A percentile compares a stretch with the other conserved stretches of the same genome.
Conservation (phyloP, 257 asterid genomes). For the Fraxinus pennsylvanica region DNA sequence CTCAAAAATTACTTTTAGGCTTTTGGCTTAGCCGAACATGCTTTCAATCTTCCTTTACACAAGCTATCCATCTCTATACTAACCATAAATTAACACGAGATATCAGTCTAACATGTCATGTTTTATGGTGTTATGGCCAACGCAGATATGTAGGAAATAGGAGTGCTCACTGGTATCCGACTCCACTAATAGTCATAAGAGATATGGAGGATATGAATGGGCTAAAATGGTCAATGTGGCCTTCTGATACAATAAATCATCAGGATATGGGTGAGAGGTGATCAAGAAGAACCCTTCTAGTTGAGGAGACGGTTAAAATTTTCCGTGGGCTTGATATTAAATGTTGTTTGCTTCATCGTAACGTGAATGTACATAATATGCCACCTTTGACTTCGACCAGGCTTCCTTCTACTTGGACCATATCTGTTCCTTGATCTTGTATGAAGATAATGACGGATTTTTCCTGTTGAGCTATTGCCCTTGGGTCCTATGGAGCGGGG, state of each 20-base stretch:
- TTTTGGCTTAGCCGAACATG: background rate
- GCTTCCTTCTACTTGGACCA: constrained; percentile 74
- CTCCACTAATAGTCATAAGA: constrained; percentile 17
- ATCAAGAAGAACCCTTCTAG: constrained; percentile 65
- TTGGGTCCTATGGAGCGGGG: background rate
- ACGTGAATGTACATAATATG: constrained; percentile 73
- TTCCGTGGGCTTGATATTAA: constrained; percentile 83
- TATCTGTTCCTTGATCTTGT: constrained; percentile 33
- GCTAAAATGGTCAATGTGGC: constrained; percentile 79
- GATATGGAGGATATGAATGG: constrained; percentile 32
- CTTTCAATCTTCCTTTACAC: background rate
- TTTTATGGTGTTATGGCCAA: background rate
- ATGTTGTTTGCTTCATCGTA: constrained; percentile 72
- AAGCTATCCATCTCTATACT: background rate
- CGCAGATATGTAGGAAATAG: constrained; percentile 62
- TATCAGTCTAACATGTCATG: background rate
- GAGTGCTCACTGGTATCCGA: constrained; percentile 80
- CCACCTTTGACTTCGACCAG: constrained; percentile 55
- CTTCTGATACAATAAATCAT: constrained; percentile 69
- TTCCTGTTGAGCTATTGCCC: background rate
- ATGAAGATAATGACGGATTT: background rate
- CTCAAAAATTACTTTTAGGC: too few relatives aligned
- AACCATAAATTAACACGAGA: background rate
- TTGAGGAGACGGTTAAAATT: constrained; percentile 73
- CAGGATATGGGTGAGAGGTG: constrained; percentile 96